phyloP scores from a whole-genome alignment of 2,329 filamentous ascomycete genomes.

The Coniochaeta pulveracea region DNA sequence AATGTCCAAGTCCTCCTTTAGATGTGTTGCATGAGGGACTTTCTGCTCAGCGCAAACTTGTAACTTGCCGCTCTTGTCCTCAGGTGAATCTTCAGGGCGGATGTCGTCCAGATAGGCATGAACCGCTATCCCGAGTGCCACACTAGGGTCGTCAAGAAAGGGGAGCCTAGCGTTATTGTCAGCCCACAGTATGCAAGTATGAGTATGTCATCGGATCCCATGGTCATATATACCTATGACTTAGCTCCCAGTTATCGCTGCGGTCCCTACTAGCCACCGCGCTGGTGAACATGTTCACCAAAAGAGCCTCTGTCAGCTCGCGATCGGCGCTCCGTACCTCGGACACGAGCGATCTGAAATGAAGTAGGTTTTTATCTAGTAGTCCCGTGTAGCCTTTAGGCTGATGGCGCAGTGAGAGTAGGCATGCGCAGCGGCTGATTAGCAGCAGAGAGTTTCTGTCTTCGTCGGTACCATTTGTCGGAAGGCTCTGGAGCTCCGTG shows the following conservation, averaged over 20 bases:
- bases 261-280: slow-evolving; percentile 65
- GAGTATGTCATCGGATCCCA: slow-evolving; percentile 2
- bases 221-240: slow-evolving; percentile 64
- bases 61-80: slow-evolving; percentile 9
- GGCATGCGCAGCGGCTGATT: slow-evolving; percentile 74
- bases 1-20: slow-evolving; percentile 48
- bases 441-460: slow-evolving; percentile 72
- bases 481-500: slow-evolving; percentile 41
- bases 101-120: slow-evolving; percentile 58
- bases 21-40: slow-evolving; percentile 46
- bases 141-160: slow-evolving; percentile 44
- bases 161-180: slow-evolving; percentile 11
- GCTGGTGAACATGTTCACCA: slow-evolving; percentile 69
- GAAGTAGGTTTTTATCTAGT: slow-evolving; percentile 77
- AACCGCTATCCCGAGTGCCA: slow-evolving; percentile 66
- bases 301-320: slow-evolving; percentile 73
- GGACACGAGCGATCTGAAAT: slow-evolving; percentile 73
- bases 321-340: slow-evolving; percentile 70
- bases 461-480: slow-evolving; percentile 48
- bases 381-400: slow-evolving; percentile 89
- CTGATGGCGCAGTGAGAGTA: slow-evolving; percentile 73
- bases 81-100: slow-evolving; percentile 44
- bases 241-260: slow-evolving; percentile 55
- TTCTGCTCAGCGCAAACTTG: slow-evolving; percentile 18
- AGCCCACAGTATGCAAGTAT: slow-evolving; percentile 7